These are phyloP conservation scores for Wallacemonas sp. DNA, from an alignment of 208 protist species.

Conservation along the genomic window DNA sequence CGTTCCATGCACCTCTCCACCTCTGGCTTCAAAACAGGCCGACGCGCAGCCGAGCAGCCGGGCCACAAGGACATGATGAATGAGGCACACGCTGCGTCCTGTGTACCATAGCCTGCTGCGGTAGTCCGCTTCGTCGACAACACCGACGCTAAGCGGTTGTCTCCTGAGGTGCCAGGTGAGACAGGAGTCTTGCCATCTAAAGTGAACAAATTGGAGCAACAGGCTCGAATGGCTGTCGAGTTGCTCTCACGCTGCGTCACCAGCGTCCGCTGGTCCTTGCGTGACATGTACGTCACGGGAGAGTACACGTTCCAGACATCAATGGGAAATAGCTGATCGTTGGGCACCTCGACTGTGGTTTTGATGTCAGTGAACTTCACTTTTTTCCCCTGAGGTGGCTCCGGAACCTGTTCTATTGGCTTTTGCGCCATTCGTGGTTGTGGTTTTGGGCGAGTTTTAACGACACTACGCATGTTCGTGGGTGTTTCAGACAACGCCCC, in stretches of 20 bases:
- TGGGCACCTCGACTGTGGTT: conserved; percentile 20
- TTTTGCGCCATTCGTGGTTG: neutral
- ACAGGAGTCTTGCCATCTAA: conserved; percentile 8
- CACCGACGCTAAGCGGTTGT: conserved; percentile 3
- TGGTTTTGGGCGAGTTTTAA: conserved; percentile 7
- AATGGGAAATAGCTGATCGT: conserved; percentile 40
- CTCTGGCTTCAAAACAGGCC: conserved; percentile 31
- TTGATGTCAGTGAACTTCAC: conserved; percentile 8
- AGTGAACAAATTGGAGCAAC: conserved; percentile 7
- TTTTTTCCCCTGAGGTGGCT: neutral
- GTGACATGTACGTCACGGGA: conserved; percentile 38
- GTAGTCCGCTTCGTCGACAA: conserved; percentile 4
- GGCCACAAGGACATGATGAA: conserved; percentile 64
- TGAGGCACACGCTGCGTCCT: conserved; percentile 23
- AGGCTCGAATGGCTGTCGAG: conserved; percentile 1
- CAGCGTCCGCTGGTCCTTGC: conserved; percentile 44
- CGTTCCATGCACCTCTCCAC: conserved; percentile 31
- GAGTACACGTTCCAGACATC: conserved; percentile 60
- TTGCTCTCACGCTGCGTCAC: conserved; percentile 18
- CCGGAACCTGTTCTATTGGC: neutral
- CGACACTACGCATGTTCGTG: neutral
- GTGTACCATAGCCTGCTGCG: conserved; percentile 26
- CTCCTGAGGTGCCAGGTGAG: neutral
- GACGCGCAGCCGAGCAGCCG: conserved; percentile 22
- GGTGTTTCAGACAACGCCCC: no score